These are phyloP conservation scores for Poa annua DNA, from an alignment of 176 grass and related monocot species.

Conservation along the genomic window DNA sequence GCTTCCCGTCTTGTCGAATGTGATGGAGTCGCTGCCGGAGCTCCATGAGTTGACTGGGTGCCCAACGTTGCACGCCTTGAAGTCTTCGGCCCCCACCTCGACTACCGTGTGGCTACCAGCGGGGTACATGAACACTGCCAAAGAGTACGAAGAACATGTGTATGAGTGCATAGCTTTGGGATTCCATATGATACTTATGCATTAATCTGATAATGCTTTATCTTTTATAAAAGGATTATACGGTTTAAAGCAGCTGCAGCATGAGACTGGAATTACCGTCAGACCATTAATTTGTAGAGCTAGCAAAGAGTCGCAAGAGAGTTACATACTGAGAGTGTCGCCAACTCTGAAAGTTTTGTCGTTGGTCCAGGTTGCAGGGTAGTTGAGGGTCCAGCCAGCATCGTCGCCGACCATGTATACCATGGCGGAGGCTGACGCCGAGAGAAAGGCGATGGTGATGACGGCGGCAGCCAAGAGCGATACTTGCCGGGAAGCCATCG, in stretches of 20 bases:
- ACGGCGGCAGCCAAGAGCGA: neutral
- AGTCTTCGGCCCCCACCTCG: constrained; percentile 31
- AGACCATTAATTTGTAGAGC: neutral
- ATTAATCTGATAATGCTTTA: too few relatives aligned
- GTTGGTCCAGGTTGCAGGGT: constrained; percentile 1
- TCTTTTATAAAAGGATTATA: too few relatives aligned
- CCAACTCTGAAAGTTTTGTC: neutral
- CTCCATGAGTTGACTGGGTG: neutral
- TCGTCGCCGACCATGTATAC: neutral
- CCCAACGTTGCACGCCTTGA: constrained; percentile 13
- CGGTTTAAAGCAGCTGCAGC: too few relatives aligned
- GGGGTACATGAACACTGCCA: constrained; percentile 28
- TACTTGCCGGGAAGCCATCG: constrained; percentile 27
- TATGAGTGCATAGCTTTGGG: too few relatives aligned
- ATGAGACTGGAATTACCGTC: too few relatives aligned
- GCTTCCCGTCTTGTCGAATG: neutral
- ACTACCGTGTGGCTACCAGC: neutral
- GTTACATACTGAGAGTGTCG: constrained; percentile 20
- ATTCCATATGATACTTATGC: neutral
- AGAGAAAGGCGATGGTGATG: neutral
- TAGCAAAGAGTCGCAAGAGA: too few relatives aligned
- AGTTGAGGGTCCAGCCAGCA: constrained; percentile 29
- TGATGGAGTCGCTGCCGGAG: constrained; percentile 21
- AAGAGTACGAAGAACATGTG: too few relatives aligned
- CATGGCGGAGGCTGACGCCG: neutral